These are phyloP conservation scores for Thermothelomyces thermophilus DNA, from an alignment of 2,329 filamentous ascomycete genomes.

Conservation along the genomic window DNA sequence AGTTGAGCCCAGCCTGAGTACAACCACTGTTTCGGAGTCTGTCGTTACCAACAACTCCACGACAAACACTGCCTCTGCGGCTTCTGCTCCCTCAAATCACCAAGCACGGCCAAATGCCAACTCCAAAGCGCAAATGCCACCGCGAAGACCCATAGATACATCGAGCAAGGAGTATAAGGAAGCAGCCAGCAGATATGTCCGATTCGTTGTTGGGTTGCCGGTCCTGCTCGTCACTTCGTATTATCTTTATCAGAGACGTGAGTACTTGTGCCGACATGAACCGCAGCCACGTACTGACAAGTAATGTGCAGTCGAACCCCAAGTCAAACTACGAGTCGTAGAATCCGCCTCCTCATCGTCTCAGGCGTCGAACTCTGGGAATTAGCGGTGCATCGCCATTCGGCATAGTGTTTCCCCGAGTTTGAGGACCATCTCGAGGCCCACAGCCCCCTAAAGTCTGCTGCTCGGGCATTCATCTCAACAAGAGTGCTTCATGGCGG, in stretches of 20 bases:
- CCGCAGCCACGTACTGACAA: background rate
- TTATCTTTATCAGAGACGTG: slow-evolving; percentile 45
- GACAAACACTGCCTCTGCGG: background rate
- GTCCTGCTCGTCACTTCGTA: slow-evolving; percentile 51
- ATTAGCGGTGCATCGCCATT: background rate
- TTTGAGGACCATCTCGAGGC: too few relatives aligned
- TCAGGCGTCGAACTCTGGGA: background rate
- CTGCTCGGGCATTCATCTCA: background rate
- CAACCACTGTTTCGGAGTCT: background rate
- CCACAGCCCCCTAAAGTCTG: background rate
- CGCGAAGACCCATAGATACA: slow-evolving; percentile 25
- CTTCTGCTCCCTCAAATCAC: background rate
- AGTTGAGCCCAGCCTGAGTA: background rate
- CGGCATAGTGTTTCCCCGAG: background rate
- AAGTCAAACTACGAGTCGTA: background rate
- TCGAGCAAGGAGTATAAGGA: slow-evolving; percentile 38
- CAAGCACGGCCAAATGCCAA: background rate
- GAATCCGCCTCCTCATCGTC: background rate
- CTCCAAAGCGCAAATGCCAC: background rate
- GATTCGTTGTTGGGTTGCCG: slow-evolving; percentile 46
- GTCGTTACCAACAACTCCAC: background rate
- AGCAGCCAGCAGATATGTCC: slow-evolving; percentile 40
- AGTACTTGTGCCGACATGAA: slow-evolving; percentile 24
- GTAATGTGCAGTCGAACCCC: slow-evolving; percentile 3
- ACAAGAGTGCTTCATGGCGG: background rate